Percentiles rank a stretch among this genome's conserved stretches.
Conservation (phyloP, 768 basidiomycete species). For the Russula ochroleuca region DNA sequence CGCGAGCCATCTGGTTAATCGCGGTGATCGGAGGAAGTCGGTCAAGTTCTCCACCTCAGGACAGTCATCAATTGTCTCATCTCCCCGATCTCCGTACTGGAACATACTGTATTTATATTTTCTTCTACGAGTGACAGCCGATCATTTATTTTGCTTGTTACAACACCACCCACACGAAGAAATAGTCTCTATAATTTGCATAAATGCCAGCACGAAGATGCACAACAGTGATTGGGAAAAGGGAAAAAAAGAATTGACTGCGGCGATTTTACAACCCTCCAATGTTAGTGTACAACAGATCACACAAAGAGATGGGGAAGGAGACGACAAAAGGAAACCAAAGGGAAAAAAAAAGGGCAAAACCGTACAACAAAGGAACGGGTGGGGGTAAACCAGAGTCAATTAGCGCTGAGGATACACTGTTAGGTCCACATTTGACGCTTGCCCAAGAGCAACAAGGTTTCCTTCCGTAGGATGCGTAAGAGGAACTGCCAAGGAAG, state of each 20-base stretch:
- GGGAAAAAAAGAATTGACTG: slow-evolving; percentile 16
- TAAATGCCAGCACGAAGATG: slow-evolving; percentile 27
- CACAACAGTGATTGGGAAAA: slow-evolving; percentile 1
- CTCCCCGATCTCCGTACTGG: background rate
- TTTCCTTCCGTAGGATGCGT: slow-evolving; percentile 23
- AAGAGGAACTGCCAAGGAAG: slow-evolving; percentile 1
- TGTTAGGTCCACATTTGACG: slow-evolving; percentile 17
- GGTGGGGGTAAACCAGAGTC: slow-evolving; percentile 16
- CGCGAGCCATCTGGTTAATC: too few relatives aligned
- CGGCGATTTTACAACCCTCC: slow-evolving; percentile 23
- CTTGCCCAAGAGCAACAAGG: background rate
- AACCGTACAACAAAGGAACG: slow-evolving; percentile 12
- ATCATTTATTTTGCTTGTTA: background rate
- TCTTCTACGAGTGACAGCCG: background rate
- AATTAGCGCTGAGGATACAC: slow-evolving; percentile 25
- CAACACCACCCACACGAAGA: background rate
- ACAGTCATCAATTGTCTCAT: background rate
- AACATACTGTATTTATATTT: slow-evolving; percentile 3
- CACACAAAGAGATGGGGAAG: slow-evolving; percentile 9
- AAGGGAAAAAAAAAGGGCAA: background rate
- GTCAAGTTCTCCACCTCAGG: background rate
- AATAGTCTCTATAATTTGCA: slow-evolving; percentile 21
- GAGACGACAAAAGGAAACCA: slow-evolving; percentile 17
- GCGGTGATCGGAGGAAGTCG: too few relatives aligned
- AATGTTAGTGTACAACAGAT: slow-evolving; percentile 27